Base-by-base conservation (phyloP, 345 rosid genomes). In the Heritiera fomes region DNA sequence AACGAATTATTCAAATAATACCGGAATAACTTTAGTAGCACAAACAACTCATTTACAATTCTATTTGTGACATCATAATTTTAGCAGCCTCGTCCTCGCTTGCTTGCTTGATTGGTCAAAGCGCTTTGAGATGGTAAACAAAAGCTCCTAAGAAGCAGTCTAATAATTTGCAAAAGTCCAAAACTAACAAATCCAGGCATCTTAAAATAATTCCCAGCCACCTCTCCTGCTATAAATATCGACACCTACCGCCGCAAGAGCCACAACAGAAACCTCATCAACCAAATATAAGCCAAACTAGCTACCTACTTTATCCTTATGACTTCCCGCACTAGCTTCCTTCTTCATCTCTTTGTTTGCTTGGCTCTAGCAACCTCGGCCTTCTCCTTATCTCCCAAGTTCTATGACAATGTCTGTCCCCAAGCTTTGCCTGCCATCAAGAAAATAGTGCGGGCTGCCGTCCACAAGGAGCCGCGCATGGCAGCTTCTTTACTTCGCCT, bases 401-500 rank as follows among this genome's bases (percentile, higher is more conserved):
- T 84, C 85, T 93, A 90, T 47, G 88, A 87, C 12, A 53, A 2
- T 32, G 66, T 83, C 23, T 93, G 95, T 62, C 94, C 93, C 32
- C 15, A 78, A 45, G 89, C 90, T 72, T 82, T 88, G 69, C 83
- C 72, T 28, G 73, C 83, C 47, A 79, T 84, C 70, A 73, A 56
- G 41, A 71, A 10, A 12, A 78, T 87, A 30, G 84, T 89, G 30
- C 69, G 84, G 20, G 85, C 84, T 0, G 86, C 86, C 17, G 83
- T 89, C 4, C 41, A 77, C 13, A 80, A 82, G 5, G 92, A 86
- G 79, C 81, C 78, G 12, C 88, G 92, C 78, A 89, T 87, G 82
- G 87, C 83, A 18, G 93, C 89, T 66, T 85, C 89, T 62, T 82
- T 89, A 59, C 87, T 89, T 47, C 91, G 93, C 71, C 83, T 89